phyloP scores from a whole-genome alignment of 2,329 filamentous ascomycete species.

The Alternaria brassicae region DNA sequence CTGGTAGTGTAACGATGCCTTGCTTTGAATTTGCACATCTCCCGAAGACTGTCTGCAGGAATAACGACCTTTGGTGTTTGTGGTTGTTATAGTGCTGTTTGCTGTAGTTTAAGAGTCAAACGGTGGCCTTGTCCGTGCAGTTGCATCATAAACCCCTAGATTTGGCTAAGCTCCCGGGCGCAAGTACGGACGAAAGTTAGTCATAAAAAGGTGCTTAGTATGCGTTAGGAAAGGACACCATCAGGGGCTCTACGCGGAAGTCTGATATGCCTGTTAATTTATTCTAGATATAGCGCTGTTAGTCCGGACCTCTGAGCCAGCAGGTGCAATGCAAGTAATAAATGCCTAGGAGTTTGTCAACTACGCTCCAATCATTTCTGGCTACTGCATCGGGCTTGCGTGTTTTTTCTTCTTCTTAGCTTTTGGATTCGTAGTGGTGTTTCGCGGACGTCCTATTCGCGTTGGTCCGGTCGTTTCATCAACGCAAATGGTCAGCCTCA shows the following conservation, averaged over 20 bases:
- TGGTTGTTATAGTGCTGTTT: background rate
- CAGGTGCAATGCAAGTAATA: background rate
- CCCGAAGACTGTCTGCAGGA: background rate
- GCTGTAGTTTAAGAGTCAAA: background rate
- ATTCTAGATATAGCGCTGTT: background rate
- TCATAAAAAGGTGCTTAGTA: background rate
- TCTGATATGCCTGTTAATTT: background rate
- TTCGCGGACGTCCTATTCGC: background rate
- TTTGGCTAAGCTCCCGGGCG: background rate
- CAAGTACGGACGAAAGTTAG: background rate
- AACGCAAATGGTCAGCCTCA: background rate
- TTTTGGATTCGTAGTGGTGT: background rate
- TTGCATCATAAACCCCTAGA: background rate
- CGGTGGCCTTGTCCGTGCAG: background rate
- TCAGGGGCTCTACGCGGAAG: background rate
- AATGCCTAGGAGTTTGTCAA: background rate
- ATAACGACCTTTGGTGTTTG: background rate
- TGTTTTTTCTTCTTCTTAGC: background rate
- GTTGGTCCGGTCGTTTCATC: background rate
- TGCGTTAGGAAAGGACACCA: background rate
- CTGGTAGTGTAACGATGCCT: background rate
- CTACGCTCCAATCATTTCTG: background rate
- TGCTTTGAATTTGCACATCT: slow-evolving; percentile 1
- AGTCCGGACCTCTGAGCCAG: background rate
- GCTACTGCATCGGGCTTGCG: background rate